phyloP scores from a whole-genome alignment of 2,329 filamentous ascomycete species.

The Immersiporthe knoxdaviesiana region DNA sequence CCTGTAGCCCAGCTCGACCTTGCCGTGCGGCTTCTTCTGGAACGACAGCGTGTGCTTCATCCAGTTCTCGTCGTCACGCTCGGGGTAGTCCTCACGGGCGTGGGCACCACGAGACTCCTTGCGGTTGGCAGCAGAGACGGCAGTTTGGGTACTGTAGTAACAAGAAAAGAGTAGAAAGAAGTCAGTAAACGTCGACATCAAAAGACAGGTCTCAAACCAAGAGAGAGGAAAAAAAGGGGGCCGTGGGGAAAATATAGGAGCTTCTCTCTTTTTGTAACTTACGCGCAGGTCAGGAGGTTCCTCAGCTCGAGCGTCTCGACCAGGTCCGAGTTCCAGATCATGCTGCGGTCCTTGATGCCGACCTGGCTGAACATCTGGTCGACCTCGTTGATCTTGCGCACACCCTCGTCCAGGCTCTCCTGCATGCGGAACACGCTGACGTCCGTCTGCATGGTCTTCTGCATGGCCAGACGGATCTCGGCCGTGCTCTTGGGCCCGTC shows the following conservation, averaged over 20 bases:
- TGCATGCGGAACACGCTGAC: slow-evolving; percentile 97
- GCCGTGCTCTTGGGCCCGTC: slow-evolving; percentile 85
- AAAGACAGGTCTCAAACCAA: neutral
- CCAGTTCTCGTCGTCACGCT: slow-evolving; percentile 94
- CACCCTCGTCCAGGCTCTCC: slow-evolving; percentile 91
- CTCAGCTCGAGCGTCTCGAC: slow-evolving; percentile 95
- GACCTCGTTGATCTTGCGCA: slow-evolving; percentile 82
- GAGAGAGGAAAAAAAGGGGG: neutral
- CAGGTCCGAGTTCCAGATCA: slow-evolving; percentile 99
- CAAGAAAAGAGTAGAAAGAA: slow-evolving; percentile 4
- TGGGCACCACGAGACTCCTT: slow-evolving; percentile 98
- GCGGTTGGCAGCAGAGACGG: slow-evolving; percentile 84
- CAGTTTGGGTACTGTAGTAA: slow-evolving; percentile 81
- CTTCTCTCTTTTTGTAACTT: slow-evolving; percentile 60
- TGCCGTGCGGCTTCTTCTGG: slow-evolving; percentile 90
- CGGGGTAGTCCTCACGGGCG: slow-evolving; percentile 94
- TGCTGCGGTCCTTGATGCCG: slow-evolving; percentile 96
- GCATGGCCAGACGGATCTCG: slow-evolving; percentile 89
- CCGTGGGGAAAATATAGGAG: too few relatives aligned
- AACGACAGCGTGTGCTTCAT: slow-evolving; percentile 99
- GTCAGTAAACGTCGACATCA: neutral
- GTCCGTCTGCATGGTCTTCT: slow-evolving; percentile 97
- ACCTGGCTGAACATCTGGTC: slow-evolving; percentile 80
- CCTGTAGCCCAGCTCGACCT: slow-evolving; percentile 86
- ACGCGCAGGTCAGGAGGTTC: slow-evolving; percentile 96